These are phyloP conservation scores for Leptomonas seymouri DNA, from an alignment of 208 protist species.

Conservation along the genomic window DNA sequence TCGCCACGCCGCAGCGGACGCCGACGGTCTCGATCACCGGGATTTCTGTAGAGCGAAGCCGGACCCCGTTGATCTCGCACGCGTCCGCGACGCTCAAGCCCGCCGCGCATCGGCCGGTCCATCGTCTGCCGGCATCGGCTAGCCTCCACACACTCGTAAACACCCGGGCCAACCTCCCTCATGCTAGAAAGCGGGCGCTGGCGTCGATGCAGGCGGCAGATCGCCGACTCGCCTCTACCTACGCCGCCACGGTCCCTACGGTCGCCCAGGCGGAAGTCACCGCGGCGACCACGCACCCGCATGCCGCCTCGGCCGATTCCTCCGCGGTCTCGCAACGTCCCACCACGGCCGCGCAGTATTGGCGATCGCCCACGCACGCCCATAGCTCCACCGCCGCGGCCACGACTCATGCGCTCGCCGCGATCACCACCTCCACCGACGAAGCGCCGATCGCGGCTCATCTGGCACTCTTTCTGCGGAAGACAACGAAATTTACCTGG, in stretches of 20 bases:
- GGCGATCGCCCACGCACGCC: not conserved
- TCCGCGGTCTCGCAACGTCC: conserved; percentile 43
- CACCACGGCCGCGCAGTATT: conserved; percentile 8
- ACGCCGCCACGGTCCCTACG: conserved; percentile 50
- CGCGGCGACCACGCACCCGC: conserved; percentile 7
- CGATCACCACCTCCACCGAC: conserved; percentile 17
- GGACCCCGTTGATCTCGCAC: conserved; percentile 19
- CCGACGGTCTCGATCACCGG: conserved; percentile 3
- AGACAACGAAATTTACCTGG: conserved; percentile 68
- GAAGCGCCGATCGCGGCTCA: conserved; percentile 25
- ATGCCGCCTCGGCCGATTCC: conserved; percentile 38
- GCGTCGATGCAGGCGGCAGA: conserved; percentile 74
- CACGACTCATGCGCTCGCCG: conserved; percentile 8
- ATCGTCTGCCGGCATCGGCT: conserved; percentile 29
- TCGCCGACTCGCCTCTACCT: conserved; percentile 42
- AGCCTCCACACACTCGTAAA: conserved; percentile 76
- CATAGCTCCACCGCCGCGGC: not conserved
- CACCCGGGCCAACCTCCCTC: conserved; percentile 66
- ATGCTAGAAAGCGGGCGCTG: conserved; percentile 64
- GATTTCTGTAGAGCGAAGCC: conserved; percentile 7
- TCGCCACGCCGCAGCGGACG: conserved; percentile 25
- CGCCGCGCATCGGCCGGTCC: conserved; percentile 21
- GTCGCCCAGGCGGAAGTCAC: conserved; percentile 9
- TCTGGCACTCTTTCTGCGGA: conserved; percentile 63
- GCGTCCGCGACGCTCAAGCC: conserved; percentile 11